A percentile compares a stretch with the other conserved stretches of the same genome.
Evolutionary conservation across 345 rosid species (phyloP).

Genomic region (Barbarea vulgaris): DNA sequence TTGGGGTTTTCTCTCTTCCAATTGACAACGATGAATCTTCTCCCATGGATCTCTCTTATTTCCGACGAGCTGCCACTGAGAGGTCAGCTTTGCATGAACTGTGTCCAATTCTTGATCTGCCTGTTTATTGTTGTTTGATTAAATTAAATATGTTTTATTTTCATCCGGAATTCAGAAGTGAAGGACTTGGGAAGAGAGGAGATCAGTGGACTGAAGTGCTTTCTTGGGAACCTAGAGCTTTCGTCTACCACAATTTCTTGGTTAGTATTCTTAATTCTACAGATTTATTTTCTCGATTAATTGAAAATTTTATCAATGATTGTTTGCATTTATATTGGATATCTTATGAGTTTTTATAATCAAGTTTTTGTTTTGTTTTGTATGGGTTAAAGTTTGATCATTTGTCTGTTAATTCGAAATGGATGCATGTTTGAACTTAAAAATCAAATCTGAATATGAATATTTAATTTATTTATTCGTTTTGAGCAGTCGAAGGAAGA

Average conservation of each 20-base stretch:
- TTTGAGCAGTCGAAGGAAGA: constrained; percentile 77
- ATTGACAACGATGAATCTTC: constrained; percentile 53
- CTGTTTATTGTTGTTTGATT: background rate
- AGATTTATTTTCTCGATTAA: constrained; percentile 1
- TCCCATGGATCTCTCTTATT: constrained; percentile 52
- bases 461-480: background rate
- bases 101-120: background rate
- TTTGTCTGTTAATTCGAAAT: constrained; percentile 1
- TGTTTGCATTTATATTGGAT: background rate
- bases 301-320: background rate
- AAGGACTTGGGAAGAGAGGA: constrained; percentile 62
- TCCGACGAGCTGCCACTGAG: constrained; percentile 57
- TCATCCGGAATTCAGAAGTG: constrained; percentile 41
- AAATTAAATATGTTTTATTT: background rate
- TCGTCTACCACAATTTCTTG: constrained; percentile 81
- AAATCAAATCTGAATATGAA: background rate
- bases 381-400: background rate
- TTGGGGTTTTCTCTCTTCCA: constrained; percentile 74
- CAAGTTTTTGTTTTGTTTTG: background rate
- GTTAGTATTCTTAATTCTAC: too few relatives aligned
- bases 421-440: constrained; percentile 21
- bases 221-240: constrained; percentile 94
- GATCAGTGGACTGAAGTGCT: constrained; percentile 89
- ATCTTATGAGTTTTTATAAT: background rate
- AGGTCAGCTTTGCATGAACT: constrained; percentile 46